Evolutionary conservation across 2,329 filamentous ascomycete genomes (phyloP).

Genomic region (Lasiodiplodia hormozganensis): DNA sequence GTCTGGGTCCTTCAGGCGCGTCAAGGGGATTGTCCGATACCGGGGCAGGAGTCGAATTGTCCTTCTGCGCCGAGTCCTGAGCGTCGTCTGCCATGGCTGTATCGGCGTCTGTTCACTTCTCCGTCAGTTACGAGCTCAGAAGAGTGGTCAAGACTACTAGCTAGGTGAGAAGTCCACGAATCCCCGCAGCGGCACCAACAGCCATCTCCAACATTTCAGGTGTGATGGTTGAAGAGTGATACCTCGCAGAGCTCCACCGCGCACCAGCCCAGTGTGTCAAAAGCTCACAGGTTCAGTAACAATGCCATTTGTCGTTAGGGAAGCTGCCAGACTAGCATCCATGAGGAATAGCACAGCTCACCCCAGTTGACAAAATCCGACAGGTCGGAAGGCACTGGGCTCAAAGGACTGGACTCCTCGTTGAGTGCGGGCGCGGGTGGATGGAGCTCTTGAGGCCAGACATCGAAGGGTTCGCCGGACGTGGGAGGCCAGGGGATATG

Average conservation of each 20-base stretch:
- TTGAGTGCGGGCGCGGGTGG: background rate
- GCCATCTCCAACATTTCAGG: background rate
- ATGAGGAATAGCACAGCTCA: background rate
- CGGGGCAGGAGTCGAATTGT: conserved; percentile 58
- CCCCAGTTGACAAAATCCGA: background rate
- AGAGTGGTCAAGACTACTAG: background rate
- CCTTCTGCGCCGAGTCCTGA: conserved; percentile 57
- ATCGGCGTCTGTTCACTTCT: conserved; percentile 44
- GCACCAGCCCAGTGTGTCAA: background rate
- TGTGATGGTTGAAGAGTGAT: background rate
- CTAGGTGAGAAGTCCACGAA: background rate
- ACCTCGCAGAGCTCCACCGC: background rate
- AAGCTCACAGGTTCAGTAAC: background rate
- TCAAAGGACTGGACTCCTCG: background rate
- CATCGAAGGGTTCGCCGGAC: background rate
- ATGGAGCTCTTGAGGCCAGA: background rate
- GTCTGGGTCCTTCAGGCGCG: conserved; percentile 68
- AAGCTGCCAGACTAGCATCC: background rate
- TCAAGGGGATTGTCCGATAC: conserved; percentile 72
- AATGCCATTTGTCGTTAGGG: background rate
- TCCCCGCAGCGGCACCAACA: background rate
- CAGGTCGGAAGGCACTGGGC: background rate
- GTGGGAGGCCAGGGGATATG: background rate
- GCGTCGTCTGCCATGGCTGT: conserved; percentile 60
- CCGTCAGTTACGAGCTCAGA: background rate